Percentiles rank a stretch among this genome's conserved stretches.
Conservation (phyloP, 2,329 filamentous ascomycete genomes). For the Fusarium scirpi region DNA sequence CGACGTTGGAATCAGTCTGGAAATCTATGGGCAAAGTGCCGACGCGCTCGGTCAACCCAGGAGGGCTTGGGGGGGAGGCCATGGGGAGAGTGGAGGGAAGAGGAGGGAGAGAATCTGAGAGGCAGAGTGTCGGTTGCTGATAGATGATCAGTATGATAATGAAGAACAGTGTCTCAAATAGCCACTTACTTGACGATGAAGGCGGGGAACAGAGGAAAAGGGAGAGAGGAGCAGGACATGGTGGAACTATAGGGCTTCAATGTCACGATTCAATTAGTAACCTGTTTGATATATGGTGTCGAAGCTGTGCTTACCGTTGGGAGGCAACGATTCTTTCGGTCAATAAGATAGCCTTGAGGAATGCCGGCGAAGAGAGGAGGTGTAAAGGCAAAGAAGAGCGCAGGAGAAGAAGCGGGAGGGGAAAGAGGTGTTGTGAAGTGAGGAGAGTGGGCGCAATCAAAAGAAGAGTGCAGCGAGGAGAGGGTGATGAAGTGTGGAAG, state of each 20-base stretch:
- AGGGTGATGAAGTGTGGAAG: too few relatives aligned
- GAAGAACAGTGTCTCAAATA: neutral
- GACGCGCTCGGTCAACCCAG: too few relatives aligned
- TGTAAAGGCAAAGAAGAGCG: accelerated
- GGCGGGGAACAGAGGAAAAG: neutral
- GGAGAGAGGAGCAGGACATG: neutral
- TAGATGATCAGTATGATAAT: neutral
- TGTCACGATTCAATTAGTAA: neutral
- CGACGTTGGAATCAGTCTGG: accelerated
- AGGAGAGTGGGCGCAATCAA: too few relatives aligned
- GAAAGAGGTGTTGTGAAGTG: too few relatives aligned
- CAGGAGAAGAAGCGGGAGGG: too few relatives aligned
- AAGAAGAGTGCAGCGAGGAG: too few relatives aligned
- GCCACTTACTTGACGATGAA: neutral
- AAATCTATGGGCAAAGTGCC: too few relatives aligned
- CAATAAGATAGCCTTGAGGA: neutral
- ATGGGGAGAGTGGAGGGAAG: neutral
- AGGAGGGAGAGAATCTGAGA: neutral
- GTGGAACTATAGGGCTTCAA: neutral
- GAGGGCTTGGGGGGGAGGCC: neutral
- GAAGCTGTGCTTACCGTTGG: neutral
- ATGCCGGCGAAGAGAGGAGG: too few relatives aligned
- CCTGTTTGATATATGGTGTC: neutral
- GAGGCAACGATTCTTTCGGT: neutral
- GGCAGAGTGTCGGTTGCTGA: neutral